Percentiles rank a stretch among this genome's conserved stretches.
These are phyloP conservation scores for Leucocoprinus leucothites DNA, from an alignment of 768 basidiomycete genomes.

Conservation along the genomic window DNA sequence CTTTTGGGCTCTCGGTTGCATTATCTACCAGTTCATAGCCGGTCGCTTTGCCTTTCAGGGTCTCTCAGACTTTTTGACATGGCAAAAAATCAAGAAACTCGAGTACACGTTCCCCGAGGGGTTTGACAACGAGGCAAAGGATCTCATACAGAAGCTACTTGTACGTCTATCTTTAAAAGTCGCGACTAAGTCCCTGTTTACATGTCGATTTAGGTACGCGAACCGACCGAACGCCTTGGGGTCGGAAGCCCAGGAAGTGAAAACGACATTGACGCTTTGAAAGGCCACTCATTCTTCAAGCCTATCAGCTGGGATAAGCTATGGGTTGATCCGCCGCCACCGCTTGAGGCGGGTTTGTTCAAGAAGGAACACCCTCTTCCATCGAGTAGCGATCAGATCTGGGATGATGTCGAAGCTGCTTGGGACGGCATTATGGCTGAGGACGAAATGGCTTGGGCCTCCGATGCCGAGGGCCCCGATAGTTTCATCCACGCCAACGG, in stretches of 20 bases:
- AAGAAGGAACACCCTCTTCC: conserved; percentile 23
- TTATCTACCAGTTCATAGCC: conserved; percentile 89
- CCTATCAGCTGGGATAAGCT: conserved; percentile 57
- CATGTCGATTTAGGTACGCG: conserved; percentile 39
- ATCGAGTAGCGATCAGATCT: conserved; percentile 32
- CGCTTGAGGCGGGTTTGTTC: conserved; percentile 47
- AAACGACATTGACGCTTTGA: conserved; percentile 9
- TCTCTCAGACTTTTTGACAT: conserved; percentile 88
- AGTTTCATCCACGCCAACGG: conserved; percentile 7
- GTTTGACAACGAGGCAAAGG: conserved; percentile 79
- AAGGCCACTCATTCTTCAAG: conserved; percentile 17
- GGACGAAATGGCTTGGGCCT: conserved; percentile 49
- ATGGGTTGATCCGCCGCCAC: conserved; percentile 63
- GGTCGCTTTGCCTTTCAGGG: conserved; percentile 92
- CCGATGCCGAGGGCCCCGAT: conserved; percentile 35
- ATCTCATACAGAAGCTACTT: conserved; percentile 74
- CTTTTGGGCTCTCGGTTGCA: conserved; percentile 93
- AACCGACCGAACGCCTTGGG: conserved; percentile 61
- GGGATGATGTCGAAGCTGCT: conserved; percentile 51
- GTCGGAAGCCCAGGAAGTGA: conserved; percentile 23
- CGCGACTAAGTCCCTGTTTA: background rate
- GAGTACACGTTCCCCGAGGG: conserved; percentile 86
- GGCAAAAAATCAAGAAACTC: conserved; percentile 88
- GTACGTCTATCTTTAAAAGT: conserved; percentile 37
- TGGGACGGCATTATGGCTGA: conserved; percentile 49